Conservation (phyloP, 768 basidiomycete species). For the Termitomyces sp. region DNA sequence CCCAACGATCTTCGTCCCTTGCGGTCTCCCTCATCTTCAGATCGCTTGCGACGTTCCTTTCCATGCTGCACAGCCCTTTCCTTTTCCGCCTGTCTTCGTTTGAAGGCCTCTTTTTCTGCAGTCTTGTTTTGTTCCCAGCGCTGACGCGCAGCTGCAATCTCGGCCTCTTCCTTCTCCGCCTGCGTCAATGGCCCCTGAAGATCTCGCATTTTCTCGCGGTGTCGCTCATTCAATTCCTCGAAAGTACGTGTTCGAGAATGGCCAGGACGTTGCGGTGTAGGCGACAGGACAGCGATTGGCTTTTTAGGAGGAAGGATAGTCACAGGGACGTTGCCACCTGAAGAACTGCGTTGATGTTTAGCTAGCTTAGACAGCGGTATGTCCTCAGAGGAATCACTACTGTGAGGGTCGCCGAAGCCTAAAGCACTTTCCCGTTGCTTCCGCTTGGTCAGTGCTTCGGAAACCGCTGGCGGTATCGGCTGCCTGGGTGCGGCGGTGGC, state of each 20-base stretch:
- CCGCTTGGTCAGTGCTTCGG: conserved; percentile 66
- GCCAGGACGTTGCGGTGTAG: conserved; percentile 44
- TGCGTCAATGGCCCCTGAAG: conserved; percentile 83
- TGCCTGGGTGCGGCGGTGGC: conserved; percentile 34
- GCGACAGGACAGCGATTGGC: conserved; percentile 30
- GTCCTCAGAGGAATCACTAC: conserved; percentile 43
- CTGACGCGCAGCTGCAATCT: conserved; percentile 66
- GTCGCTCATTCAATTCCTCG: conserved; percentile 83
- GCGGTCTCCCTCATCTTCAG: conserved; percentile 34
- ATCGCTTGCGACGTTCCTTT: conserved; percentile 35
- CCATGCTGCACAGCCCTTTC: conserved; percentile 59
- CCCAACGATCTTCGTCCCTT: conserved; percentile 22
- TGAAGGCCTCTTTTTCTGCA: conserved; percentile 69
- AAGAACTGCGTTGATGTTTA: conserved; percentile 21
- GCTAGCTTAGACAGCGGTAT: conserved; percentile 34
- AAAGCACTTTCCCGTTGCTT: conserved; percentile 69
- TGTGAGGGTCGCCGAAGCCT: conserved; percentile 31
- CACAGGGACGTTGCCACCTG: conserved; percentile 29
- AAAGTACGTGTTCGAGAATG: conserved; percentile 63
- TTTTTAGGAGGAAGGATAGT: conserved; percentile 45
- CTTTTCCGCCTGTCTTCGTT: conserved; percentile 67
- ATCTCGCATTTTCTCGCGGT: conserved; percentile 76
- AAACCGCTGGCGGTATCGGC: conserved; percentile 64
- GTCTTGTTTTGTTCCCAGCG: conserved; percentile 80
- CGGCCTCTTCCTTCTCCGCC: conserved; percentile 71